Conservation (phyloP, 2,329 filamentous ascomycete species). For the Trichoderma pleuroti region DNA sequence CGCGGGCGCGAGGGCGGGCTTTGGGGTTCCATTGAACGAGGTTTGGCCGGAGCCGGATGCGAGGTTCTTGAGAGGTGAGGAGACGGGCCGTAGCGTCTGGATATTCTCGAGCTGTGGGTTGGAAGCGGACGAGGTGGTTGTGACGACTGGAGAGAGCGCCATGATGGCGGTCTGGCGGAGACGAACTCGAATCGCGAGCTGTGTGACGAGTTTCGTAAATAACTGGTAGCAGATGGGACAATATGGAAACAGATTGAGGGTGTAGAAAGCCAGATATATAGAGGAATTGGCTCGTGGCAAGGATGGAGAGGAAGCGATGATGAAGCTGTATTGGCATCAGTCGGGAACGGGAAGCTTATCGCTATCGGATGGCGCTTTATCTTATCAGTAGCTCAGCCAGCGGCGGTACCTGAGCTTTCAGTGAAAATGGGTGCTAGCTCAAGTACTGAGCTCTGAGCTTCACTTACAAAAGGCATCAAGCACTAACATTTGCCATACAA, state of each 20-base stretch:
- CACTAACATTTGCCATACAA: neutral
- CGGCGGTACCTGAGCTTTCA: neutral
- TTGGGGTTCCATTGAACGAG: conserved; percentile 46
- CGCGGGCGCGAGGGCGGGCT: conserved; percentile 30
- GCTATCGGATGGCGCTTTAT: neutral
- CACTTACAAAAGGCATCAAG: neutral
- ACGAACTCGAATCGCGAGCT: neutral
- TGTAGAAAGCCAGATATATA: too few relatives aligned
- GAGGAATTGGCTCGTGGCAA: neutral
- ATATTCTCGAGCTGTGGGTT: conserved; percentile 35
- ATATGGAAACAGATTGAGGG: neutral
- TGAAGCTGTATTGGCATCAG: neutral
- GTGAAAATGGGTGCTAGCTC: neutral
- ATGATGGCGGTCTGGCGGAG: conserved; percentile 29
- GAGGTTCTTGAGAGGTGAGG: conserved; percentile 44
- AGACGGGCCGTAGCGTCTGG: conserved; percentile 33
- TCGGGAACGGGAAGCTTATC: neutral
- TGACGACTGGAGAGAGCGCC: conserved; percentile 47
- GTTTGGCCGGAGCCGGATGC: conserved; percentile 36
- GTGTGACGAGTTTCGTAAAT: neutral
- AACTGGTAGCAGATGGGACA: neutral
- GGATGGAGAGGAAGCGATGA: neutral
- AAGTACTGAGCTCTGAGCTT: neutral
- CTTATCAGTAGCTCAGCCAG: neutral
- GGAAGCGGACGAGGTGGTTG: conserved; percentile 21